These are phyloP conservation scores for Cryptosporidium ubiquitum DNA, from an alignment of 169 alveolate species.

Conservation along the genomic window DNA sequence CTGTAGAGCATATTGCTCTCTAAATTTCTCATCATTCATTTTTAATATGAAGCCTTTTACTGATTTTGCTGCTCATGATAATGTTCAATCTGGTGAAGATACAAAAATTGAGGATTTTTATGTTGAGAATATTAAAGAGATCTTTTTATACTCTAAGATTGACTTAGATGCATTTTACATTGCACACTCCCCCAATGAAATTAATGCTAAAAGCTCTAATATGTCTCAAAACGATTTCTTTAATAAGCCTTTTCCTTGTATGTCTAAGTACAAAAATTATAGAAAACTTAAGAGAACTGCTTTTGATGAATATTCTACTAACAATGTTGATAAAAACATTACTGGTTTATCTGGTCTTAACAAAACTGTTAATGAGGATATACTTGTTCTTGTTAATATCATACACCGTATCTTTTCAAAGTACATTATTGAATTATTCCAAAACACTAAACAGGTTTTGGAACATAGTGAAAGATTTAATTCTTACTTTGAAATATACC, in stretches of 20 bases:
- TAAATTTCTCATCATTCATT: constrained; percentile 4
- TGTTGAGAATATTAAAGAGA: background rate
- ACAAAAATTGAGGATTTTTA: background rate
- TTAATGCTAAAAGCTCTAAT: background rate
- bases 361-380: constrained; percentile 11
- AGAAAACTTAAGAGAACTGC: background rate
- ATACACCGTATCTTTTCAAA: background rate
- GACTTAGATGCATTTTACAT: constrained; percentile 31
- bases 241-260: constrained; percentile 38
- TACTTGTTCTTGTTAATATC: constrained; percentile 1
- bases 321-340: background rate
- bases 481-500: background rate
- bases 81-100: background rate
- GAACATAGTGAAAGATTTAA: background rate
- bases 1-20: constrained; percentile 19
- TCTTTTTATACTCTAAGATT: background rate
- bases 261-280: background rate
- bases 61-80: background rate
- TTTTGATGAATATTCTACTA: background rate
- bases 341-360: too few species aligned
- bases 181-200: constrained; percentile 12
- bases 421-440: background rate
- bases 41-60: constrained; percentile 2
- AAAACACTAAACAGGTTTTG: background rate
- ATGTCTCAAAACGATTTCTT: background rate